Conservation (phyloP, 129 eudicot species). For the Helichrysum umbraculigerum region DNA sequence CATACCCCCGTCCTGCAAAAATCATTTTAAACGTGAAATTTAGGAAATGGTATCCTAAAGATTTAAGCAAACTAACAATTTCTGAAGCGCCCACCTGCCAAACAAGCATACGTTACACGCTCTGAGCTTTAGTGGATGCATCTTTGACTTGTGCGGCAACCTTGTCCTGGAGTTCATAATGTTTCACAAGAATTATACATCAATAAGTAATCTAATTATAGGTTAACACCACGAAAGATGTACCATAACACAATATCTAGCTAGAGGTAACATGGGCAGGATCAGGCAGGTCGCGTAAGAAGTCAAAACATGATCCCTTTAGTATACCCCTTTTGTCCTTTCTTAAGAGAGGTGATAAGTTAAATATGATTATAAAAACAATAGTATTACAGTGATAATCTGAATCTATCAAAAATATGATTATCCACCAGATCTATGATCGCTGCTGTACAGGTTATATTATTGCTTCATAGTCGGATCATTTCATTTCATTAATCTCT, state of each 20-base stretch:
- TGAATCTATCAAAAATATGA: no score
- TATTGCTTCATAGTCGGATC: background rate
- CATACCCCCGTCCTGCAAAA: slow-evolving; percentile 21
- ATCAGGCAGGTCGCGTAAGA: background rate
- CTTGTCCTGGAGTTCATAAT: slow-evolving; percentile 32
- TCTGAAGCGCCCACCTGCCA: slow-evolving; percentile 29
- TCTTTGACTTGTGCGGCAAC: slow-evolving; percentile 34
- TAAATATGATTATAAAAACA: background rate
- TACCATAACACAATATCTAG: background rate
- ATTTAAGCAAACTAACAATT: background rate
- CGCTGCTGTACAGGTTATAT: background rate
- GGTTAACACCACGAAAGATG: background rate
- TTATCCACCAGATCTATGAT: background rate
- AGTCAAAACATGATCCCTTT: background rate
- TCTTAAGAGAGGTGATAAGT: background rate
- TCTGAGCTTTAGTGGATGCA: slow-evolving; percentile 36
- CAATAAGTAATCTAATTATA: background rate
- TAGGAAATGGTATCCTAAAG: background rate
- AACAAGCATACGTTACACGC: slow-evolving; percentile 37
- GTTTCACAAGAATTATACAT: slow-evolving; percentile 15
- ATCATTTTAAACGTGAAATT: background rate
- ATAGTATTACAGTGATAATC: no score
- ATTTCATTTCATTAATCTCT: background rate
- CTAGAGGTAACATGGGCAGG: background rate
- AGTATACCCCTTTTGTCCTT: background rate